Evolutionary conservation across 202 grass and related monocot genomes (phyloP).

Genomic region (Carex arenaria): DNA sequence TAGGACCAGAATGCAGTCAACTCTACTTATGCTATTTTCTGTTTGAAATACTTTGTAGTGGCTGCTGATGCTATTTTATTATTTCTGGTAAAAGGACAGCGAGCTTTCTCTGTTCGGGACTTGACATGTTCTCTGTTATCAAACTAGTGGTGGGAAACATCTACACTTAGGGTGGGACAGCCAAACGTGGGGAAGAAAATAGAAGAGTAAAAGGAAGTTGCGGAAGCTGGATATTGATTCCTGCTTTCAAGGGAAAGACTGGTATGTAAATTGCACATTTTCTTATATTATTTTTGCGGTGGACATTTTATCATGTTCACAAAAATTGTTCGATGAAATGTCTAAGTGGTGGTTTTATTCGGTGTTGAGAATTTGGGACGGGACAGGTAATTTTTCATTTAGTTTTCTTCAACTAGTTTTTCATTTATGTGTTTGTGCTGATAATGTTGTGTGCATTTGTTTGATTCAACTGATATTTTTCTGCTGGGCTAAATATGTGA

Average conservation of each 20-base stretch:
- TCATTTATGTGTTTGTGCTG: background rate
- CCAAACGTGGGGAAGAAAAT: background rate
- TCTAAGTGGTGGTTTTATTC: constrained; percentile 28
- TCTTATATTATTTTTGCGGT: background rate
- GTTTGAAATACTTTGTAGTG: background rate
- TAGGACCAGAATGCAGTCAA: background rate
- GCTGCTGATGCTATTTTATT: background rate
- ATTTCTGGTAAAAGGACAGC: background rate
- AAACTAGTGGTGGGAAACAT: background rate
- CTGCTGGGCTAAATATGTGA: background rate
- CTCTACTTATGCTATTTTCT: background rate
- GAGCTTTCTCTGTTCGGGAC: background rate
- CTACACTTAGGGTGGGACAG: background rate
- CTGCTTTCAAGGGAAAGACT: background rate
- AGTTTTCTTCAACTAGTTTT: background rate
- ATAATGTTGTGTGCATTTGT: background rate
- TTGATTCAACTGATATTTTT: background rate
- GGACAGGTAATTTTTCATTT: constrained; percentile 28
- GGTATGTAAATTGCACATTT: background rate
- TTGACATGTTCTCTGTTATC: background rate
- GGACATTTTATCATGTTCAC: background rate
- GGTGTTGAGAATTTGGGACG: background rate
- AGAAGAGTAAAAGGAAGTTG: background rate
- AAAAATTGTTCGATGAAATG: constrained; percentile 24
- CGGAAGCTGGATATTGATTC: background rate